Conservation (phyloP, 345 rosid species). For the Ceriops tagal region DNA sequence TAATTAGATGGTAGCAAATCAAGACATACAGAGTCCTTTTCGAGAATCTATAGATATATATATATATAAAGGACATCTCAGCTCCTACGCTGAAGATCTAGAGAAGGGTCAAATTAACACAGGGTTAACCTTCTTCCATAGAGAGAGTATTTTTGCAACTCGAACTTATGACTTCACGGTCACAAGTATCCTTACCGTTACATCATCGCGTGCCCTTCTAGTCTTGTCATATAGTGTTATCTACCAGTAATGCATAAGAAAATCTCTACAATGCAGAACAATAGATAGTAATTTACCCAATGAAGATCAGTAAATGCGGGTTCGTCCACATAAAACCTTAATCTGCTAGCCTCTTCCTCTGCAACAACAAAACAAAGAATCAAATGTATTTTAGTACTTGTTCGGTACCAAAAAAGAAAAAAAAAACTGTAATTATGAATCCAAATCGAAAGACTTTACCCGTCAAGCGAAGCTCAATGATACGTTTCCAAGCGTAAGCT, state of each 20-base stretch:
- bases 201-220: no score
- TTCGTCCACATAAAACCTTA: conserved; percentile 75
- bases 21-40: no score
- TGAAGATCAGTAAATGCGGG: conserved; percentile 93
- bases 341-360: conserved; percentile 79
- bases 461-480: conserved; percentile 74
- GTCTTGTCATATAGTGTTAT: background rate
- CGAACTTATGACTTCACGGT: no score
- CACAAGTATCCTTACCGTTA: no score
- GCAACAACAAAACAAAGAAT: conserved; percentile 23
- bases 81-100: no score
- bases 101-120: no score
- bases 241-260: background rate
- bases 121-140: no score
- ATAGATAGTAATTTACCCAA: conserved; percentile 50
- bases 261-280: background rate
- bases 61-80: no score
- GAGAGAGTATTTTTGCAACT: no score
- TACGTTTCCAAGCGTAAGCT: conserved; percentile 84
- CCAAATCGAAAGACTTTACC: conserved; percentile 39
- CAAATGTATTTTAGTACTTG: background rate
- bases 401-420: background rate
- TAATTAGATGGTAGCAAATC: no score
- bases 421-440: background rate
- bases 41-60: no score